These are phyloP conservation scores for Septoria linicola DNA, from an alignment of 2,329 filamentous ascomycete species.

Conservation along the genomic window DNA sequence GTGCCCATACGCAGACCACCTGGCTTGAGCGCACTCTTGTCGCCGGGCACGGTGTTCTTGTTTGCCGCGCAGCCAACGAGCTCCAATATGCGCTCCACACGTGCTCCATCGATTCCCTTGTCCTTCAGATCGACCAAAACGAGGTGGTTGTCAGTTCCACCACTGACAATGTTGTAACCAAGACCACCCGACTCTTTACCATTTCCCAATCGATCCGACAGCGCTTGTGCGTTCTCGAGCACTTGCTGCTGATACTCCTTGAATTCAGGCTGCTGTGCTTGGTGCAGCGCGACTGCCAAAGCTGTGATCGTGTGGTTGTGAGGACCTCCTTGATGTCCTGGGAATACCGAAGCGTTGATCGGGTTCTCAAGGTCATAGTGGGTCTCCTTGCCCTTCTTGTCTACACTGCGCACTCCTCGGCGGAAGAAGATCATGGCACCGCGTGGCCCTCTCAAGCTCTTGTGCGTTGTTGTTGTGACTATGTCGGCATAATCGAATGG, in stretches of 20 bases:
- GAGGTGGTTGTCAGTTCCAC: conserved; percentile 96
- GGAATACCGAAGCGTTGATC: conserved; percentile 97
- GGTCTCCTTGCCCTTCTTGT: conserved; percentile 69
- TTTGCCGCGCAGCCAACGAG: conserved; percentile 98
- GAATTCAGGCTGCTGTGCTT: conserved; percentile 87
- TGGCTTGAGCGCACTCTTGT: conserved; percentile 88
- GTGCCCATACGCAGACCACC: conserved; percentile 92
- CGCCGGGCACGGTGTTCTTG: conserved; percentile 97
- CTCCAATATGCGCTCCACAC: conserved; percentile 92
- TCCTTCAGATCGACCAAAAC: conserved; percentile 89
- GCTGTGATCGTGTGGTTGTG: conserved; percentile 99
- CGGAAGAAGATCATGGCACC: conserved; percentile 99
- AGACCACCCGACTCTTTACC: conserved; percentile 72
- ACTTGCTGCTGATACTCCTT: conserved; percentile 89
- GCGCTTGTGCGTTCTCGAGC: conserved; percentile 83
- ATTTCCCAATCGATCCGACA: conserved; percentile 67
- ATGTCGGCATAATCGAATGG: conserved; percentile 90
- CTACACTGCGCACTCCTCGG: conserved; percentile 79
- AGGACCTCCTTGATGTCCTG: conserved; percentile 94
- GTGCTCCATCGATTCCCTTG: conserved; percentile 84
- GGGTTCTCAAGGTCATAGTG: conserved; percentile 89
- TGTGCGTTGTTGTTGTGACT: conserved; percentile 97
- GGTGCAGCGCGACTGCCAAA: conserved; percentile 88
- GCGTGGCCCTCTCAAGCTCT: conserved; percentile 89
- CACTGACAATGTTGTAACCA: conserved; percentile 85